Conservation (phyloP, 192 early-diverging fungal species). For the Diversispora eburnea region DNA sequence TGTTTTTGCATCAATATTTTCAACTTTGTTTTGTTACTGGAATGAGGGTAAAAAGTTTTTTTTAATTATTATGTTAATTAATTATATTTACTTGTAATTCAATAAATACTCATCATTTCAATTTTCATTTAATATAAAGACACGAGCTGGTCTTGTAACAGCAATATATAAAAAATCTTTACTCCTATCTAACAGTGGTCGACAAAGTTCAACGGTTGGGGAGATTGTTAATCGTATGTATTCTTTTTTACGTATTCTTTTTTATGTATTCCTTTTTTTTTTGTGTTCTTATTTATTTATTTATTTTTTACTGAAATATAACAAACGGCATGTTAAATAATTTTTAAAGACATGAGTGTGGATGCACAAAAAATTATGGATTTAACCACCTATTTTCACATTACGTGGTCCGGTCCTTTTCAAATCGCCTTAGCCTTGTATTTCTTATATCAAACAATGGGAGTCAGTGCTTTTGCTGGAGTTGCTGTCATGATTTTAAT, state of each 20-base stretch:
- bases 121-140: conserved; percentile 1
- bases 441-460: conserved; percentile 78
- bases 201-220: conserved; percentile 69
- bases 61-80: background rate
- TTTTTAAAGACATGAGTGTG: conserved; percentile 50
- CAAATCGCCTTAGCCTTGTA: conserved; percentile 74
- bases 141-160: conserved; percentile 70
- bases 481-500: conserved; percentile 77
- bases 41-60: conserved; percentile 51
- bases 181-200: conserved; percentile 68
- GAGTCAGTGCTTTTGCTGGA: conserved; percentile 80
- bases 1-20: conserved; percentile 86
- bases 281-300: too few relatives aligned
- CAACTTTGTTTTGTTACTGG: conserved; percentile 75
- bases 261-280: too few relatives aligned
- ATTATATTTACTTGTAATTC: background rate
- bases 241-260: background rate
- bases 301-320: background rate
- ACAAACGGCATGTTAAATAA: background rate
- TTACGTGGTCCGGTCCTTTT: conserved; percentile 71
- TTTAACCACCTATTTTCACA: conserved; percentile 67
- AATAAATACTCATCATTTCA: background rate
- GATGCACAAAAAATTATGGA: conserved; percentile 64
- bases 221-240: conserved; percentile 48
- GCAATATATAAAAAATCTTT: conserved; percentile 87